Evolutionary conservation across 192 early-diverging fungal genomes (phyloP), one percentile per base, ranked within the genome.

Genomic region (Pilaira anomala): DNA sequence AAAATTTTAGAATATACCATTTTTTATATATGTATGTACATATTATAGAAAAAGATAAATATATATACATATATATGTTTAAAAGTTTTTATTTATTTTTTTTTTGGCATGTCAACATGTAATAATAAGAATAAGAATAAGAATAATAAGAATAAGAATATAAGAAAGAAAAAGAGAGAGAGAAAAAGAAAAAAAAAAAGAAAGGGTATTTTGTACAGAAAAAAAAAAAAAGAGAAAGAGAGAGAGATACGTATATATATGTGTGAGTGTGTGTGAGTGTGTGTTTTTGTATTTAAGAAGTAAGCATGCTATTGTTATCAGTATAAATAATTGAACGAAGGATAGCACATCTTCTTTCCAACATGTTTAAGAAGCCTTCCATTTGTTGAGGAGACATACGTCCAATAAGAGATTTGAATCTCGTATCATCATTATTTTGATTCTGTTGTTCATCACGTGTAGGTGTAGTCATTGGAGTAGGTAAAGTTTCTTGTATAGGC

Each of bases 341-440:
- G 46, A 84, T 79, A 3, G 72, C 74, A 39, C 82, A 84, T 4
- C 82, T 60, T 57, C 78, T 71, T 66, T 84, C 80, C 29, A 84
- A 72, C 52, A 84, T 78, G 25, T 63, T 66, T 25, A 84, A 68
- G 50, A 81, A 81, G 28, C 71, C 75, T 55, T 79, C 73, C 74
- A 84, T 76, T 63, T 84, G 80, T 19, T 77, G 72, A 21, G 74
- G 75, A 13, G 71, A 69, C 79, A 84, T 81, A 22, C 56, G 60
- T 13, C 46, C 52, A 33, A 76, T 44, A 2, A 76, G 36, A 24
- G 51, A 50, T 1, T 39, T 54, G 55, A 76, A 76, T 14, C 74
- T 40, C n/a, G 56, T 36, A 18, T 71, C 74, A 45, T 76, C 69
- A 14, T 50, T 48, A 28, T 72, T 36, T 36, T 36, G 33, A 9